Base-by-base conservation (phyloP, 2,329 filamentous ascomycete species). In the Xylariaceae sp. region DNA sequence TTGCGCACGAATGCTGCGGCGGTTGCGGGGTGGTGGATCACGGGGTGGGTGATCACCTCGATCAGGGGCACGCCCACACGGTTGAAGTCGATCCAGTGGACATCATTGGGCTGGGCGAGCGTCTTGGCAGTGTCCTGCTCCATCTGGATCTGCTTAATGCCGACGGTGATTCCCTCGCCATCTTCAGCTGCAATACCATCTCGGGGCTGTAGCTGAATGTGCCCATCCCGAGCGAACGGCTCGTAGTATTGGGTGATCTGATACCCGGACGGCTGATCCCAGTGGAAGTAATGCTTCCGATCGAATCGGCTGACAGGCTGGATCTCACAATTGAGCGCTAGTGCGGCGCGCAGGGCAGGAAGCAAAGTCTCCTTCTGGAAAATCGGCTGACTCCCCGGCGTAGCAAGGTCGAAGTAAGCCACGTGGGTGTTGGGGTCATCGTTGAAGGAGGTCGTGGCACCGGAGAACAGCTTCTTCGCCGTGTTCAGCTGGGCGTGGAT, bases 121-220 rank as follows among this genome's bases (percentile, higher is more conserved):
- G 93, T 97, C 75, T 97, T 97, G 66, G 92, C 94, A 0, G 94
- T 97, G 73, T 99, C 94, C 75, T 99, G 94, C 76, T 99, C 94
- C 78, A 99, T 87, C 75, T 99, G 94, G 7, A 99, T 83, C 74
- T 97, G 94, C 73, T 94, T 89, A 70, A 99, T 96, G 35, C 89
- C 87, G 53, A 99, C 82, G 0, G 78, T 80, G 17, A 96, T 75
- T n/a, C 80, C 76, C 15, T 87, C 79, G 0, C 88, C 88, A 67
- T 92, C 88, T 67, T 89, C 82, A 0, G 84, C 79, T 0, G 88
- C 87, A 62, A 96, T 90, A 1, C 92, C 92, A 70, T 97, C 93
- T 59, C 91, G 81, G 3, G 83, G 76, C 45, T 82, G 83, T 4
- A 99, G 78, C 0, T 79, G 82, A n/a, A 97, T 78, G 45, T 78